Conservation (phyloP, 768 basidiomycete genomes). For the Auricularia heimuer region DNA sequence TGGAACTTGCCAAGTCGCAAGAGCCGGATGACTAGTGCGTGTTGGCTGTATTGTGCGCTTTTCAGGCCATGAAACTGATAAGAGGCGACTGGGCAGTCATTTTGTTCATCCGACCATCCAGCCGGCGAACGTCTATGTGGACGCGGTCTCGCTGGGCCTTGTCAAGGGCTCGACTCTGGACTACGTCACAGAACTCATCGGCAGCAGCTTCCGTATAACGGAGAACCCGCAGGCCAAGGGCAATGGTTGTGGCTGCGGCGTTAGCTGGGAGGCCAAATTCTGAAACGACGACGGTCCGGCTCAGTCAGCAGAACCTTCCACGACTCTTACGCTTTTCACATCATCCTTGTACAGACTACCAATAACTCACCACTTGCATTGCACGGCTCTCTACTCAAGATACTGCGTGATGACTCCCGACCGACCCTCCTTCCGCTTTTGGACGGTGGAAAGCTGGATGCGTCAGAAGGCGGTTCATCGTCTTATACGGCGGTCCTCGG, state of each 20-base stretch:
- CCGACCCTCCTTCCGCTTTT: no score
- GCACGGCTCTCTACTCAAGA: no score
- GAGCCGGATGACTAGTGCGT: conserved; percentile 6
- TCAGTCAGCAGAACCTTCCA: neutral
- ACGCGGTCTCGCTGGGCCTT: conserved; percentile 74
- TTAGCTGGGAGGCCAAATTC: conserved; percentile 83
- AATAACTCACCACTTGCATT: no score
- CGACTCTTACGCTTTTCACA: neutral
- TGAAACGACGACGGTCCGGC: conserved; percentile 9
- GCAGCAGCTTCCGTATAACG: conserved; percentile 73
- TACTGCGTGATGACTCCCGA: no score
- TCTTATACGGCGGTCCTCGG: no score
- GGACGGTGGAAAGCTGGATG: no score
- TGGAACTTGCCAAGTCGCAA: conserved; percentile 35
- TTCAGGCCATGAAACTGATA: neutral
- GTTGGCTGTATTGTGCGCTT: neutral
- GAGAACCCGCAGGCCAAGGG: conserved; percentile 90
- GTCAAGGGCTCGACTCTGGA: conserved; percentile 85
- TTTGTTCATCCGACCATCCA: conserved; percentile 62
- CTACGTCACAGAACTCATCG: conserved; percentile 90
- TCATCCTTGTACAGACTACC: no score
- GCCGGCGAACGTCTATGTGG: conserved; percentile 72
- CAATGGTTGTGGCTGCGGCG: conserved; percentile 87
- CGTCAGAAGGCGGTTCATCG: no score
- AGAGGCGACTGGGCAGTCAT: conserved; percentile 31